Conservation (phyloP, 176 grass and related monocot genomes). For the Carex scoparia region DNA sequence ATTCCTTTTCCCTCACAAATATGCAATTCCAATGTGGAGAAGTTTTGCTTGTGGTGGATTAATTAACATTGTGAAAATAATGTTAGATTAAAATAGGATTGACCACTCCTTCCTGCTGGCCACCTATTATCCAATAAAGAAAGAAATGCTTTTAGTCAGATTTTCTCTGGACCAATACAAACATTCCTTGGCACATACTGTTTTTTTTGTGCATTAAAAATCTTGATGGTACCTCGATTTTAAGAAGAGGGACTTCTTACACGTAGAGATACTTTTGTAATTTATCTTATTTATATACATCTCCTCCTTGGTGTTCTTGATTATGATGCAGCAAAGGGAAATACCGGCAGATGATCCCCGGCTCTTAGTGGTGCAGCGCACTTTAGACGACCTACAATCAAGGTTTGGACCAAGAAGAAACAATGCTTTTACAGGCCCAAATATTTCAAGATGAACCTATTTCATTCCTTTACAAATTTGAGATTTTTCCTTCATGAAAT, state of each 20-base stretch:
- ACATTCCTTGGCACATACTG: neutral
- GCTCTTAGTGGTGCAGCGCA: constrained; percentile 48
- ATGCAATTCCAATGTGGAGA: neutral
- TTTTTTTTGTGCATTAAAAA: neutral
- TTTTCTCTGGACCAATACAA: neutral
- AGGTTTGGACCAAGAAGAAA: constrained; percentile 49
- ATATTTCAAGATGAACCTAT: constrained; percentile 7
- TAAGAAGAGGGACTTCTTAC: neutral
- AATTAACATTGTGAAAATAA: neutral
- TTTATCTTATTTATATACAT: neutral
- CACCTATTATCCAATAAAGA: neutral
- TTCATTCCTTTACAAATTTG: neutral
- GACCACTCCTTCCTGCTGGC: neutral
- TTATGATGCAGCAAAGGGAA: constrained; percentile 56
- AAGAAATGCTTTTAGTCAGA: neutral
- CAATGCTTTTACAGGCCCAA: constrained; percentile 32
- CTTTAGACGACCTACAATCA: constrained; percentile 45
- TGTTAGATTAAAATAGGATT: neutral
- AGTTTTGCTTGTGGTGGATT: neutral
- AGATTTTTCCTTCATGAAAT: neutral
- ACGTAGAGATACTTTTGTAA: neutral
- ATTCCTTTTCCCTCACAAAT: neutral
- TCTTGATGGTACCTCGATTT: neutral
- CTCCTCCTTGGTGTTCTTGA: constrained; percentile 10
- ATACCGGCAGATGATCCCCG: constrained; percentile 85